Base-by-base conservation (phyloP, 179 eudicot genomes). In the Spergularia azorica region DNA sequence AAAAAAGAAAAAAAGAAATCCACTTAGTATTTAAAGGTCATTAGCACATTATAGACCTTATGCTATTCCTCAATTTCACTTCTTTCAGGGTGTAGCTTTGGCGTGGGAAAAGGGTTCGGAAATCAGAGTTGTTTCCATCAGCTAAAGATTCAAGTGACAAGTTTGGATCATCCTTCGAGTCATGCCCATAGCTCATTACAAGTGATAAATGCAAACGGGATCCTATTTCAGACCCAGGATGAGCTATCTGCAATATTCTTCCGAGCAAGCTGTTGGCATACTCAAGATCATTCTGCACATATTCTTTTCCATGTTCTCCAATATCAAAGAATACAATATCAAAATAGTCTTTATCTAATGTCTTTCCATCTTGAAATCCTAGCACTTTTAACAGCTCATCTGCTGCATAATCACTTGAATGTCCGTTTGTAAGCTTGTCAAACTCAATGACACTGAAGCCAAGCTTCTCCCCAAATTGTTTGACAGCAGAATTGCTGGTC, bases 11-110 rank as follows among this genome's bases (percentile, higher is more conserved):
- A 21, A 21, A 21, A n/a, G n/a, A n/a, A n/a, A n/a, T 2, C 15
- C 38, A 20, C 48, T 15, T 36, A 20, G 69, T n/a, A 17, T 41
- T 16, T 18, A 41, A 79, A 52, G 16, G 63, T 13, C 66, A 55
- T 46, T 11, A 52, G 16, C 18, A 60, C 63, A 64, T 43, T 60
- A 72, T 46, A 76, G 85, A 90, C 99, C 97, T 93, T 41, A 89
- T 83, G 79, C 85, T 81, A 63, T 69, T 78, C 79, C 97, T 86
- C n/a, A 80, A 77, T 69, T 86, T 83, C 64, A 85, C 86, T 74
- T 86, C 96, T 88, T 83, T 90, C 84, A 90, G 71, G 16, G 83
- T 72, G 74, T 95, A 95, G 79, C 97, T 95, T 91, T 95, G 97
- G 64, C 89, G 89, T 65, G 98, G 98, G 76, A 85, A 68, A 21